Base-by-base conservation (phyloP, 2,329 filamentous ascomycete species). In the Madurella fahalii region DNA sequence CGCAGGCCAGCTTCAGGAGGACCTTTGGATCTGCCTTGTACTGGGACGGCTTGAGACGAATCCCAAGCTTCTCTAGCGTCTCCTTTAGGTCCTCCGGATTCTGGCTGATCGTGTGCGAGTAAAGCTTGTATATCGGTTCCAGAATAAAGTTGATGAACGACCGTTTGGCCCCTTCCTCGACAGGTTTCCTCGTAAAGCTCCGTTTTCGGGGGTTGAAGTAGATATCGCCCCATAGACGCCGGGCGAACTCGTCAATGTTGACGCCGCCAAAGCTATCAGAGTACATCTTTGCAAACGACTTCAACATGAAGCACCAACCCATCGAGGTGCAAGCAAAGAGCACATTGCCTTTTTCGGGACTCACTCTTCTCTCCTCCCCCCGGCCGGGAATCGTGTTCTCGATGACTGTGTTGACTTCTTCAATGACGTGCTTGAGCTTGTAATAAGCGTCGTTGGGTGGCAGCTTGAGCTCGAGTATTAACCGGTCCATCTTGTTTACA, bases 341-440 rank as follows among this genome's bases (percentile, higher is more conserved):
- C n/a, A 99, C 94, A 68, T 99, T 99, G 58, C 94, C 94, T 74
- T 92, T 96, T 68, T 99, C 94, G 0, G 94, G 94, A 63, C 93
- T 97, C 59, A 99, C 73, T 60, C 94, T 84, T 71, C 83, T 84
- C 58, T 81, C 84, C 65, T 90, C 89, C 30, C 92, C 91, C 63
- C 84, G 83, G 2, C 90, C 87, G 4, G 94, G 93, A 30, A 91
- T 78, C 2, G 89, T 87, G 68, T 89, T 91, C 68, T 95, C 90
- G 65, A 99, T 97, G 63, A 94, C 77, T 1, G 90, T 96, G 73
- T 99, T 99, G 71, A 99, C 92, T 72, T 97, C 90, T 71, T 99
- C 94, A 50, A 99, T 84, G n/a, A 96, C 91, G 70, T 97, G 92
- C 74, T 96, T 97, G 52, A 99, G 78, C 78, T 99, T 99, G 79